phyloP scores from a whole-genome alignment of 768 basidiomycete species.

The Tricholoma furcatifolium region DNA sequence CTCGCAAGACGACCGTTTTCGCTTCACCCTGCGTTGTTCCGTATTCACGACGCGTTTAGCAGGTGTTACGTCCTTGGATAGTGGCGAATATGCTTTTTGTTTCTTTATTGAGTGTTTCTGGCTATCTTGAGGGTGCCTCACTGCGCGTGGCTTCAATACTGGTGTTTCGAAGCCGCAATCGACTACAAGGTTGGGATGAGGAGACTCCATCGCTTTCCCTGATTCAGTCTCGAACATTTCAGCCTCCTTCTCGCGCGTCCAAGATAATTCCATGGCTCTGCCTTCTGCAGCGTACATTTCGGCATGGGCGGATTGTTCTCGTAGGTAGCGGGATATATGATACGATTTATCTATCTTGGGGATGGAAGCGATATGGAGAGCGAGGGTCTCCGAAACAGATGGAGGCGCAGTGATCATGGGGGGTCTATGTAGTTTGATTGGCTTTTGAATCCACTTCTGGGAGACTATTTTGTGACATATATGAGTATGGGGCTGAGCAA shows the following conservation, averaged over 20 bases:
- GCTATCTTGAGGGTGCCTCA: constrained; percentile 2
- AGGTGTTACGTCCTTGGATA: background rate
- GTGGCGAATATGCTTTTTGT: constrained; percentile 4
- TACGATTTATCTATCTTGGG: constrained; percentile 40
- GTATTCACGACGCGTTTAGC: too few relatives aligned
- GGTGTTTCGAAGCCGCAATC: constrained; percentile 52
- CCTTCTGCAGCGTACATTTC: constrained; percentile 45
- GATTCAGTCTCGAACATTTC: background rate
- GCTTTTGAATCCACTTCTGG: too few relatives aligned
- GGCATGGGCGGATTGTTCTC: constrained; percentile 44
- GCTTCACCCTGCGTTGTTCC: too few relatives aligned
- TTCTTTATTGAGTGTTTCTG: background rate
- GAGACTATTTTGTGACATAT: too few relatives aligned
- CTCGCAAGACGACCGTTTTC: too few relatives aligned
- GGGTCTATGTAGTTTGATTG: background rate
- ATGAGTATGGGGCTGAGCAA: too few relatives aligned
- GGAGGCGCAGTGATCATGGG: constrained; percentile 1
- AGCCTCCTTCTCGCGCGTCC: constrained; percentile 19
- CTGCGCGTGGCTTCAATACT: constrained; percentile 48
- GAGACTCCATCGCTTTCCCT: background rate
- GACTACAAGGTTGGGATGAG: background rate
- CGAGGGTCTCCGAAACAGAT: constrained; percentile 1
- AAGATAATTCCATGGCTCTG: constrained; percentile 26
- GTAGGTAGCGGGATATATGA: constrained; percentile 47
- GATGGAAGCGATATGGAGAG: constrained; percentile 24